These are phyloP conservation scores for Sordaria brevicollis DNA, from an alignment of 495 filamentous ascomycete species.

Conservation along the genomic window DNA sequence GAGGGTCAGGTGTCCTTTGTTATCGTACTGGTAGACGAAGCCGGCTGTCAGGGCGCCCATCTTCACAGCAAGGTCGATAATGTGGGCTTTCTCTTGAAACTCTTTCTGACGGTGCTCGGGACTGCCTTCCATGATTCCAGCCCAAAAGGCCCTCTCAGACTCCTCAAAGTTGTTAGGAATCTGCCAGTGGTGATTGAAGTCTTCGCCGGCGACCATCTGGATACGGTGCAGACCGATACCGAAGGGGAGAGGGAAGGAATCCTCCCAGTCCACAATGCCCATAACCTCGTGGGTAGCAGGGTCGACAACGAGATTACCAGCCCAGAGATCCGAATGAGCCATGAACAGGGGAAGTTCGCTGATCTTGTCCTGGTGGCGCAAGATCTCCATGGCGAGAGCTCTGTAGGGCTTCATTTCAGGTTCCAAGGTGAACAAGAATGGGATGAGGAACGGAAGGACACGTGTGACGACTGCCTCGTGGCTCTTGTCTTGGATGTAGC, in stretches of 20 bases:
- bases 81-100: background rate
- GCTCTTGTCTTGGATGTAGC: background rate
- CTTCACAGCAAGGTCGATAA: background rate
- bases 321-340: slow-evolving; percentile 23
- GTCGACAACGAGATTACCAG: slow-evolving; percentile 23
- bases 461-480: background rate
- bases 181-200: background rate
- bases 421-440: background rate
- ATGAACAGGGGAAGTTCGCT: slow-evolving; percentile 7
- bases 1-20: background rate
- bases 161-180: background rate
- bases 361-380: background rate
- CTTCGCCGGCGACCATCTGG: background rate
- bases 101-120: background rate
- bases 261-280: slow-evolving; percentile 27
- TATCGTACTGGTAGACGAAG: background rate
- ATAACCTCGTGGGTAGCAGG: slow-evolving; percentile 21
- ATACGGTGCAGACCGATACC: slow-evolving; percentile 23
- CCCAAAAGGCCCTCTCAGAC: background rate
- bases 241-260: slow-evolving; percentile 20
- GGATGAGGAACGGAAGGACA: background rate
- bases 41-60: background rate
- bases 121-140: background rate
- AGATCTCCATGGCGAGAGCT: background rate
- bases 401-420: background rate